Conservation (phyloP, 495 filamentous ascomycete genomes). For the Daldinia grandis region DNA sequence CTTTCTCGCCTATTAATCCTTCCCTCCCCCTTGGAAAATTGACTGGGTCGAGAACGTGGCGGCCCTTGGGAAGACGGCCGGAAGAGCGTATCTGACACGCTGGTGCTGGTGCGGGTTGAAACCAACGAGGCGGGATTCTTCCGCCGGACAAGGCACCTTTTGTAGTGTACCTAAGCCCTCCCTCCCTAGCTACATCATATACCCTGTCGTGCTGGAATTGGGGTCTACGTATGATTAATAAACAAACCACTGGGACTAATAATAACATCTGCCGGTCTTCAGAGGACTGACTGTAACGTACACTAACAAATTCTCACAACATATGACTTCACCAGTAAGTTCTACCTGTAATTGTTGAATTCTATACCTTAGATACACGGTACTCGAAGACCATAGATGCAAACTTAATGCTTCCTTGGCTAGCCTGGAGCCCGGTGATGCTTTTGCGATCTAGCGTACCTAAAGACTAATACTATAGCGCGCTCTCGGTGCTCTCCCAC, state of each 20-base stretch:
- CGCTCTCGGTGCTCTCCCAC: background rate
- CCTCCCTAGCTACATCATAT: conserved; percentile 6
- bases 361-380: background rate
- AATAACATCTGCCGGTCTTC: background rate
- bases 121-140: conserved; percentile 26
- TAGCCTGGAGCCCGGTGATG: background rate
- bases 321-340: background rate
- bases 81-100: conserved; percentile 14
- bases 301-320: background rate
- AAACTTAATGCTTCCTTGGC: background rate
- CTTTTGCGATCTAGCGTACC: background rate
- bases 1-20: background rate
- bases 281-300: background rate
- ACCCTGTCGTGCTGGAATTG: conserved; percentile 1
- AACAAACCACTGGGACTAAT: background rate
- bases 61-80: background rate
- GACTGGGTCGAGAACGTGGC: conserved; percentile 11
- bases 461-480: background rate
- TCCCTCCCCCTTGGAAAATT: conserved; percentile 3
- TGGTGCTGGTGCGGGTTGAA: conserved; percentile 8
- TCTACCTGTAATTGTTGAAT: background rate
- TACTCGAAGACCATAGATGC: background rate
- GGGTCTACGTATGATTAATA: conserved; percentile 2
- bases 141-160: conserved; percentile 1
- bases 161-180: conserved; percentile 23